Evolutionary conservation across 2,329 filamentous ascomycete species (phyloP).

Genomic region (Cadophora gregata): DNA sequence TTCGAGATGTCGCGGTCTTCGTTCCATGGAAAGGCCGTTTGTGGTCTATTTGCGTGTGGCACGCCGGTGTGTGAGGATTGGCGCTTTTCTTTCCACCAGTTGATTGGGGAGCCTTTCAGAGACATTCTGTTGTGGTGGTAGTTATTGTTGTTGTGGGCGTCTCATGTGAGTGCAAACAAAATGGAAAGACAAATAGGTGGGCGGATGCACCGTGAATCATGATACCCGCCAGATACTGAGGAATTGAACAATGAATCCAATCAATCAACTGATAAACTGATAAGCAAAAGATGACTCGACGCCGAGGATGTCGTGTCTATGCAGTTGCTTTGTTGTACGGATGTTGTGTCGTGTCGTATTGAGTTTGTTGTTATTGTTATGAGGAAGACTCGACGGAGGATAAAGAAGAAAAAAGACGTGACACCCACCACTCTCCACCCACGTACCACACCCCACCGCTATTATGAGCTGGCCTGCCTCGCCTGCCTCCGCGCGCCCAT

Average conservation of each 20-base stretch:
- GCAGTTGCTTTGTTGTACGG: no score
- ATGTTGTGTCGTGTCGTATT: not conserved
- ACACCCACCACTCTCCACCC: no score
- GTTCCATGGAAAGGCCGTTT: conserved; percentile 25
- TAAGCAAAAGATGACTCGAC: not conserved
- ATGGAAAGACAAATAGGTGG: not conserved
- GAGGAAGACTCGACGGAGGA: not conserved
- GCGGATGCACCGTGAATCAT: not conserved
- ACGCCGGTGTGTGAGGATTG: conserved; percentile 27
- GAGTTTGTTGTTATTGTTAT: not conserved
- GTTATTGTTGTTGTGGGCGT: not conserved
- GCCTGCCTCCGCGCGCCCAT: not conserved
- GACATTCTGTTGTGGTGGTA: conserved; percentile 22
- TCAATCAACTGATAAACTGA: not conserved
- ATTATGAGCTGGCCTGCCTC: not conserved
- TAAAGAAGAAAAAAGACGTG: not conserved
- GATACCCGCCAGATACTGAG: not conserved
- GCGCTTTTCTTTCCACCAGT: conserved; percentile 35
- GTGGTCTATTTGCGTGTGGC: conserved; percentile 24
- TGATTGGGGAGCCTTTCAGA: conserved; percentile 28
- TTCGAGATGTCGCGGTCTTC: conserved; percentile 31
- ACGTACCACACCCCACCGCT: not conserved
- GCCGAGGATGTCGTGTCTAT: not conserved
- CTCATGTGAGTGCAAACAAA: not conserved
- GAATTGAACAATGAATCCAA: not conserved